phyloP scores from a whole-genome alignment of 306 rosid species.

The Inga leiocalycina region DNA sequence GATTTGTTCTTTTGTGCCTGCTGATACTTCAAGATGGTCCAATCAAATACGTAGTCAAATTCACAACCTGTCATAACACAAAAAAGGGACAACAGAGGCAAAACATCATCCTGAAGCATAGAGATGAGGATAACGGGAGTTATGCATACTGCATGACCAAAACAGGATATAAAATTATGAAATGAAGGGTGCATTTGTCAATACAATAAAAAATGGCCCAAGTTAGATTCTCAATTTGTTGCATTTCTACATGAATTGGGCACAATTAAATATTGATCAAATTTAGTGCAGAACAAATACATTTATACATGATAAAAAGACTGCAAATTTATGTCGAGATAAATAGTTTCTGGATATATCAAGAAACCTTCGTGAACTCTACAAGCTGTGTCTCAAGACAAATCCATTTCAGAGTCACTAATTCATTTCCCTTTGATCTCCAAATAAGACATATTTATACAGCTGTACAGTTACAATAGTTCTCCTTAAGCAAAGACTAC shows the following conservation, averaged over 20 bases:
- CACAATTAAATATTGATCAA: neutral
- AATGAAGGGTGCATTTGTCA: neutral
- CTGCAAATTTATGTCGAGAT: neutral
- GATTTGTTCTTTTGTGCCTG: conserved; percentile 77
- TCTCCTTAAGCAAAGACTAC: neutral
- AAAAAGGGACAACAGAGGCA: conserved; percentile 10
- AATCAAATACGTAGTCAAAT: conserved; percentile 83
- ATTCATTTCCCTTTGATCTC: neutral
- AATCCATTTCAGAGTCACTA: neutral
- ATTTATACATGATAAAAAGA: neutral
- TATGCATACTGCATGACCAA: conserved; percentile 23
- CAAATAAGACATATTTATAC: neutral
- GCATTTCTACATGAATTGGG: conserved; percentile 3
- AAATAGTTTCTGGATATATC: neutral
- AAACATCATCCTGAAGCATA: neutral
- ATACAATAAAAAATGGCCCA: neutral
- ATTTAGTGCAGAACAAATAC: conserved; percentile 7
- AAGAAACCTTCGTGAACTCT: neutral
- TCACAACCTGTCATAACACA: conserved; percentile 68
- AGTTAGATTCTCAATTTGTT: neutral
- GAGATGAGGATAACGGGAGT: conserved; percentile 9
- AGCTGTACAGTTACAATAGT: neutral
- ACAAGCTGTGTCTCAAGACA: conserved; percentile 2
- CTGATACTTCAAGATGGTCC: conserved; percentile 89
- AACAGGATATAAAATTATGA: conserved; percentile 12